Evolutionary conservation across 257 asterid genomes (phyloP).

Genomic region (Penstemon newberryi): DNA sequence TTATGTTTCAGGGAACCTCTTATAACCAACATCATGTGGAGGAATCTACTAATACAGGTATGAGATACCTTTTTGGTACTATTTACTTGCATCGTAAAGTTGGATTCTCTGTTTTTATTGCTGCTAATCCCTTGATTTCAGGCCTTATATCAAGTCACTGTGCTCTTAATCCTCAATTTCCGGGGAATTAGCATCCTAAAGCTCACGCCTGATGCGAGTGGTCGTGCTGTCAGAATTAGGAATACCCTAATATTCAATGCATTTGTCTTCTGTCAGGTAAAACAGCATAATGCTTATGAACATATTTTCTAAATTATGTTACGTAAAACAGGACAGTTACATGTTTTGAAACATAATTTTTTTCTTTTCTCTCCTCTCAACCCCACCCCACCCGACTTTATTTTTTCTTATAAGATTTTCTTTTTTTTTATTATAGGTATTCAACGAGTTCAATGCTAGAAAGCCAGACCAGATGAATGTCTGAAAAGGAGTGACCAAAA

Average conservation of each 20-base stretch:
- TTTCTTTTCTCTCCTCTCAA: no score
- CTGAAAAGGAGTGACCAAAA: constrained; percentile 68
- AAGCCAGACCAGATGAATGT: constrained; percentile 87
- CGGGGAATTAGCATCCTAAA: constrained; percentile 61
- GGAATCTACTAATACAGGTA: constrained; percentile 89
- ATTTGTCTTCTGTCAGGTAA: constrained; percentile 85
- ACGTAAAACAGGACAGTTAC: no score
- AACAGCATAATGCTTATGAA: no score
- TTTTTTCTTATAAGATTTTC: no score
- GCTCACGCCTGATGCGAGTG: constrained; percentile 45
- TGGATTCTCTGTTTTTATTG: not conserved
- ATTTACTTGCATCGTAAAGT: constrained; percentile 24
- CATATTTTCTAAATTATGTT: no score
- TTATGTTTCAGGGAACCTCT: constrained; percentile 77
- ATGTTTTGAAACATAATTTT: no score
- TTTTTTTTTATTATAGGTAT: constrained; percentile 43
- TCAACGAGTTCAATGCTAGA: constrained; percentile 88
- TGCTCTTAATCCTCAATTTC: constrained; percentile 83
- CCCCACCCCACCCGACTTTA: no score
- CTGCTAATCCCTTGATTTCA: constrained; percentile 25
- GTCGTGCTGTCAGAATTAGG: constrained; percentile 64
- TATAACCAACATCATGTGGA: constrained; percentile 93
- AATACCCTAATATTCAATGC: constrained; percentile 89
- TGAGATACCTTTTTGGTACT: not conserved
- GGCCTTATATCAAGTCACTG: constrained; percentile 91